A percentile compares a stretch with the other conserved stretches of the same genome.
phyloP scores from a whole-genome alignment of 2,329 filamentous ascomycete genomes.

The Fusarium bactridioides region DNA sequence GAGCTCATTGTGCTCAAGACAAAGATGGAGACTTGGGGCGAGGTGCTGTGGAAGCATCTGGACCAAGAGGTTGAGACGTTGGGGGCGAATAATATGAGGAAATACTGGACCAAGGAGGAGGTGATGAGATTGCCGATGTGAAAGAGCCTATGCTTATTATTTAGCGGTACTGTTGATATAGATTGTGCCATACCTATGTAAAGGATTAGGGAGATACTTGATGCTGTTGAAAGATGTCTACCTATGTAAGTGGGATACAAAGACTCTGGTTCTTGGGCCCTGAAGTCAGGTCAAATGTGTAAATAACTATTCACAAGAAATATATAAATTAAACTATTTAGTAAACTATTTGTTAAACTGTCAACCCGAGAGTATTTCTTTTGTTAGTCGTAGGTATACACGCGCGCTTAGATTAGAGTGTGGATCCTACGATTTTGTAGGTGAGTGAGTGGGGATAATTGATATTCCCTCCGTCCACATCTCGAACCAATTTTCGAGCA shows the following conservation, averaged over 20 bases:
- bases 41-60: slow-evolving; percentile 82
- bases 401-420: neutral
- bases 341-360: too few species aligned
- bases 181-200: neutral
- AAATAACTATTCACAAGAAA: too few species aligned
- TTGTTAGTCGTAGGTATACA: neutral
- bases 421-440: neutral
- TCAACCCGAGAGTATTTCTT: neutral
- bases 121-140: slow-evolving; percentile 75
- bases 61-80: slow-evolving; percentile 84
- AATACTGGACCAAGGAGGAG: slow-evolving; percentile 81
- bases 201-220: neutral
- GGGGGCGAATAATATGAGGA: slow-evolving; percentile 83
- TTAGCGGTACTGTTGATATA: slow-evolving; percentile 8
- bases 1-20: slow-evolving; percentile 67
- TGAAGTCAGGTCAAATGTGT: accelerated
- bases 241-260: neutral
- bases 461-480: neutral
- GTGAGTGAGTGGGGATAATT: neutral
- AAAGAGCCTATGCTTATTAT: slow-evolving; percentile 12
- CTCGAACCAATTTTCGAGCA: slow-evolving; percentile 28
- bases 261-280: neutral
- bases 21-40: slow-evolving; percentile 80
- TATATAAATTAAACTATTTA: too few species aligned
- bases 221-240: neutral